Percentiles rank a stretch among this genome's conserved stretches.
Conservation (phyloP, 306 rosid species). For the Luffa aegyptiaca region DNA sequence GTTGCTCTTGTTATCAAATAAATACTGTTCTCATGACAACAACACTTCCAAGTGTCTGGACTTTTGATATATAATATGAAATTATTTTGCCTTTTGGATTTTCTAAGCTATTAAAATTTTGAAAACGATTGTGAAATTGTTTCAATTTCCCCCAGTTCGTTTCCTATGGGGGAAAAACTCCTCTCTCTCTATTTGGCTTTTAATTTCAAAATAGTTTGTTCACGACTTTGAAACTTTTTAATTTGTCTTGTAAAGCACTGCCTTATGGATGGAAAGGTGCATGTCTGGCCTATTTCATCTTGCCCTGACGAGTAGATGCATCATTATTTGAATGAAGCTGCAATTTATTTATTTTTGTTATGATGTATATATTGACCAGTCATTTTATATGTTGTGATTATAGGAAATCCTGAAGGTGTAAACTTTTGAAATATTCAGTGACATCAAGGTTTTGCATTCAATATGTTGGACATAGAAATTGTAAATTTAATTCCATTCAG, state of each 20-base stretch:
- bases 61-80: neutral
- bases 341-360: neutral
- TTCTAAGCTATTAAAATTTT: constrained; percentile 1
- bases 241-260: neutral
- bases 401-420: constrained; percentile 6
- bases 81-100: neutral
- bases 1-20: neutral
- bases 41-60: neutral
- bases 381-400: constrained; percentile 1
- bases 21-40: neutral
- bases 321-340: neutral
- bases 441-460: constrained; percentile 11
- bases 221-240: neutral
- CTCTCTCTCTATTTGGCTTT: neutral
- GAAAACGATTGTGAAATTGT: neutral
- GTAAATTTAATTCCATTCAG: constrained; percentile 3
- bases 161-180: neutral
- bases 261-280: neutral
- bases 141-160: neutral
- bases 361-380: neutral
- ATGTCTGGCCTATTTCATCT: neutral
- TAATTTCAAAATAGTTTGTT: neutral
- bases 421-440: constrained; percentile 8
- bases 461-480: constrained; percentile 1
- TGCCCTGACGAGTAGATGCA: neutral